Evolutionary conservation across 495 filamentous ascomycete genomes (phyloP), one percentile per base, ranked within the genome.

Genomic region (Lepidopterella palustris): DNA sequence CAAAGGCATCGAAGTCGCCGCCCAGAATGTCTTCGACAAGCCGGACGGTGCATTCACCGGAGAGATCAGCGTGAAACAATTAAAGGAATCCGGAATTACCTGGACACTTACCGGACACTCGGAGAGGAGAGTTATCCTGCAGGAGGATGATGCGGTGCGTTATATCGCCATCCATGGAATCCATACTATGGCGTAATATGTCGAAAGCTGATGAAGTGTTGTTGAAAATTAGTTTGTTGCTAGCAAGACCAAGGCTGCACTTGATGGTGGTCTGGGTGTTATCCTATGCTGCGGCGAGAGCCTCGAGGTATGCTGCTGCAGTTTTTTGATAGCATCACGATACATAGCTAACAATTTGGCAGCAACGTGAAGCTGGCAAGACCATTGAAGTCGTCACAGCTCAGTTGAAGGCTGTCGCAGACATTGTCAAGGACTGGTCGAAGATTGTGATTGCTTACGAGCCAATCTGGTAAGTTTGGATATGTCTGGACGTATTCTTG

Each of bases 361-460:
- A 82, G 82, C 87, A 97, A 79, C 86, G 92, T 69, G 92, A 96
- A 78, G 79, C 79, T 65, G 82, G 83, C 71, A 84, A 87, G 79
- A 97, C 93, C 58, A 86, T 95, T 69, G 82, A 90, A n/a, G 88
- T 96, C 57, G 88, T 97, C 60, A 92, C 90, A 5, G 58, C 59
- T 18, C 75, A 78, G 66, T 68, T 78, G 32, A 57, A 66, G 35
- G 75, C 75, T 35, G 75, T 76, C 42, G 78, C 80, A 56, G 80
- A 89, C 70, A 77, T 81, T 73, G 77, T 89, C 68, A 79, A 80
- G 70, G 86, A 96, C 75, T 98, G 93, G 93, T 79, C 75, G 55
- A 95, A 93, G 78, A 84, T 98, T 66, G 92, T 97, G 73, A 82
- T 98, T 68, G 95, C 93, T 67, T 98, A 98, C 74, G 95, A 98